Base-by-base conservation (phyloP, 352 stramenopile genomes). In the Pythium monospermum region DNA sequence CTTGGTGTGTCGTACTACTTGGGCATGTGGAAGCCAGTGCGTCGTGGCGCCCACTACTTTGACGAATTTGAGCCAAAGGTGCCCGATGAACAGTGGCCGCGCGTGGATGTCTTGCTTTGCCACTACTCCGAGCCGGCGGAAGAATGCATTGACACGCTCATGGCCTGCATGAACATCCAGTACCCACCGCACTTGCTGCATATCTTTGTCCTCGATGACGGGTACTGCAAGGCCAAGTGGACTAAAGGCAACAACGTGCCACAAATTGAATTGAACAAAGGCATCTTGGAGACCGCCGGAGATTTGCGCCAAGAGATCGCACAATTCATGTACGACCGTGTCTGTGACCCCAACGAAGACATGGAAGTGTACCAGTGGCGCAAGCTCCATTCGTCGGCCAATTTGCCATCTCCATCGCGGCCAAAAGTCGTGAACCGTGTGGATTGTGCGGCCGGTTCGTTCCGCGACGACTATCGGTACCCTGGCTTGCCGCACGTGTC, bases 291-390 rank as follows among this genome's bases (percentile, higher is more conserved):
- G 62, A 87, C 71, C 32, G 77, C 83, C 32, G 83, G 83, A 39
- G 83, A 91, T 40, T 53, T 91, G 3, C 80, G 80, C 40, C 80
- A 91, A 40, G 80, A 91, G 59, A 72, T 91, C 12, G 80, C 80
- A 13, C 80, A 91, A 64, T 91, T 86, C 66, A 91, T 91, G 80
- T 91, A 85, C 52, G 80, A 91, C 58, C 80, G 80, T 10, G 76
- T 91, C 43, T 88, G 80, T 39, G 80, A 91, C 58, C 78, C 78
- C 26, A 91, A 87, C 60, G 80, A 91, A 31, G 80, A 91, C 3
- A 85, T 87, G 69, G 80, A 91, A 37, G 76, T 91, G 58, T 91
- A 91, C 52, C 75, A 79, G 27, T 91, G 80, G 80, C 80, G 80
- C 32, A 91, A 91, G 60, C 65, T 91, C 23, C 80, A 91, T 66